Evolutionary conservation across 2,329 filamentous ascomycete species (phyloP), one percentile per base, ranked within the genome.

Genomic region (Pseudopyrenochaeta lycopersici): DNA sequence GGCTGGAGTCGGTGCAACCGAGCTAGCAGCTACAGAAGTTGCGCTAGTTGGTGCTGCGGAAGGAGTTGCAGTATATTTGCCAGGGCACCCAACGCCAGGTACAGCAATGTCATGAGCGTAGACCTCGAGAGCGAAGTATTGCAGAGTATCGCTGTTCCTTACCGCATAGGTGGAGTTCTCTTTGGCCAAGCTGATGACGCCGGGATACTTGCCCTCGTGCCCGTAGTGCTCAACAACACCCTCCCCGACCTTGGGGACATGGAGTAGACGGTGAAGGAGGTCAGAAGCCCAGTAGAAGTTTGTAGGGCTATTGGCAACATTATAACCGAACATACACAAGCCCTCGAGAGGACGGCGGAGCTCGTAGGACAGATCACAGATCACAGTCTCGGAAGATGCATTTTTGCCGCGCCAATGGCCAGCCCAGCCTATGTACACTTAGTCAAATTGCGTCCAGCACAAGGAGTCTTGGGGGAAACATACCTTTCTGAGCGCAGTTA

Each of bases 371-470:
- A 84, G 77, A 4, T 82, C 80, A 74, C 88, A 90, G 72, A 90
- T 90, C 60, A 90, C 88, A 2, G 88, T 90, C 73, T 90, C 87
- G 1, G 80, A 74, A 2, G 86, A 86, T 2, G 82, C 87, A 56
- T 90, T 90, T 21, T 72, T 66, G 38, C 88, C 88, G 49, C 88
- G 84, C 84, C 84, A 89, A 77, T 90, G 88, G 30, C 88, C 88
- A 40, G 80, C 88, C 82, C 84, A 90, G 46, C 78, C 86, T 89
- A 30, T 4, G 10, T 7, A 17, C 31, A 46, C 46, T 56, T 30
- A 51, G 46, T 44, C 20, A 23, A 9, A 21, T 6, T 23, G 21
- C 3, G 4, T 7, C 2, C 4, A 21, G 7, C 7, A 2, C n/a
- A 21, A 11, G 4, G 21, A 4, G 12, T 3, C 18, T 29, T 23